Conservation (phyloP, 805 yeast genomes). For the Saccharomycopsis sp. region DNA sequence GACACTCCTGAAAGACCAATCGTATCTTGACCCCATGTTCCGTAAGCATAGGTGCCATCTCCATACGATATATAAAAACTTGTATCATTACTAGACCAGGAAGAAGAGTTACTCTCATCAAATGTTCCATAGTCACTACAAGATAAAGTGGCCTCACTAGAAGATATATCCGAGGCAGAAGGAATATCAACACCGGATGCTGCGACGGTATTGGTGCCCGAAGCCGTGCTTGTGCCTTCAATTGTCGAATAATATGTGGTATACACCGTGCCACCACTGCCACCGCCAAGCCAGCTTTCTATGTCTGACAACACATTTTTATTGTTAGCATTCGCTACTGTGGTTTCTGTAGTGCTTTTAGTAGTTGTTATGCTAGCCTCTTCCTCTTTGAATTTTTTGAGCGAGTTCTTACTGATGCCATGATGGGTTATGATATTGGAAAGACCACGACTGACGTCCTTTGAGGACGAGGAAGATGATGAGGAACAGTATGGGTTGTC, state of each 20-base stretch:
- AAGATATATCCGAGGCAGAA: background rate
- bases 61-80: slow-evolving; percentile 39
- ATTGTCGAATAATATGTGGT: slow-evolving; percentile 3
- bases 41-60: slow-evolving; percentile 44
- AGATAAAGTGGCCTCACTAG: slow-evolving; percentile 25
- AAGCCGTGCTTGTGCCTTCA: background rate
- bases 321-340: background rate
- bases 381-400: background rate
- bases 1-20: slow-evolving; percentile 44
- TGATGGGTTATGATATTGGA: background rate
- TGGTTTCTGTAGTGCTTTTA: background rate
- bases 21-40: slow-evolving; percentile 59
- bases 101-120: slow-evolving; percentile 28
- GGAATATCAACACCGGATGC: background rate
- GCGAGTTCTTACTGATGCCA: background rate
- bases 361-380: background rate
- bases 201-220: background rate
- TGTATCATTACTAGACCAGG: slow-evolving; percentile 30
- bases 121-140: slow-evolving; percentile 38
- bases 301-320: slow-evolving; percentile 11
- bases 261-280: slow-evolving; percentile 3
- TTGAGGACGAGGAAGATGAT: background rate
- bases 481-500: slow-evolving; percentile 41
- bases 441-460: background rate
- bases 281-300: slow-evolving; percentile 7